phyloP scores from a whole-genome alignment of 805 yeast genomes.

The Sungouiella thailandica region DNA sequence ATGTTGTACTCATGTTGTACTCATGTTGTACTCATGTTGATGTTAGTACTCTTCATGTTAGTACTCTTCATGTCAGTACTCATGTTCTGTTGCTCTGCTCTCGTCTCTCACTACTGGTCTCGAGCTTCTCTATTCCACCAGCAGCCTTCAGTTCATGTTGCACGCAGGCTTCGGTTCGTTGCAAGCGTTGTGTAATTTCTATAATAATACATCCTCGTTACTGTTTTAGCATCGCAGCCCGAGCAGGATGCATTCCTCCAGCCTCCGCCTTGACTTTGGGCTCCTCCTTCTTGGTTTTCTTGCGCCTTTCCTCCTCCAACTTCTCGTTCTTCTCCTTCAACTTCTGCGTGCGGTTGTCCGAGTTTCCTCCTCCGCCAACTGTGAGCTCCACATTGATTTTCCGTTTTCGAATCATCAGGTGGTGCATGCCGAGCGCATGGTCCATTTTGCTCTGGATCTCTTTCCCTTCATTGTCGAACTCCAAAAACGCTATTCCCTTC shows the following conservation, averaged over 20 bases:
- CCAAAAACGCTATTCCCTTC: constrained; percentile 90
- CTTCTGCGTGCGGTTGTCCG: constrained; percentile 56
- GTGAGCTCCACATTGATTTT: constrained; percentile 94
- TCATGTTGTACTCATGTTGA: no score
- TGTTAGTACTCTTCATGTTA: no score
- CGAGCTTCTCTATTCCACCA: no score
- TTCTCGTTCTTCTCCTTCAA: constrained; percentile 75
- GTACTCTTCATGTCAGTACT: no score
- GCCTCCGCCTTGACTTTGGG: constrained; percentile 27
- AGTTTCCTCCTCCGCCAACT: constrained; percentile 97
- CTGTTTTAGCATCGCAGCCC: constrained; percentile 47
- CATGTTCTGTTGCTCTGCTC: no score
- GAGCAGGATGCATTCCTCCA: constrained; percentile 57
- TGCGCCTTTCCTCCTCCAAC: constrained; percentile 63
- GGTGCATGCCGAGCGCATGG: constrained; percentile 79
- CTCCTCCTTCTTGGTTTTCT: constrained; percentile 46
- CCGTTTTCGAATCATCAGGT: constrained; percentile 59
- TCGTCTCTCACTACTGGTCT: no score
- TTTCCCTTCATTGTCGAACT: constrained; percentile 54
- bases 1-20: no score
- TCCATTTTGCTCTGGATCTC: constrained; percentile 80
- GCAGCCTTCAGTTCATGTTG: no score
- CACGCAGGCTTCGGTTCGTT: no score
- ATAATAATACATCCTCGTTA: no score
- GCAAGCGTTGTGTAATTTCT: no score